Percentiles rank a stretch among this genome's conserved stretches.
Conservation (phyloP, 2,329 filamentous ascomycete genomes). For the Hypoxylon sp. region DNA sequence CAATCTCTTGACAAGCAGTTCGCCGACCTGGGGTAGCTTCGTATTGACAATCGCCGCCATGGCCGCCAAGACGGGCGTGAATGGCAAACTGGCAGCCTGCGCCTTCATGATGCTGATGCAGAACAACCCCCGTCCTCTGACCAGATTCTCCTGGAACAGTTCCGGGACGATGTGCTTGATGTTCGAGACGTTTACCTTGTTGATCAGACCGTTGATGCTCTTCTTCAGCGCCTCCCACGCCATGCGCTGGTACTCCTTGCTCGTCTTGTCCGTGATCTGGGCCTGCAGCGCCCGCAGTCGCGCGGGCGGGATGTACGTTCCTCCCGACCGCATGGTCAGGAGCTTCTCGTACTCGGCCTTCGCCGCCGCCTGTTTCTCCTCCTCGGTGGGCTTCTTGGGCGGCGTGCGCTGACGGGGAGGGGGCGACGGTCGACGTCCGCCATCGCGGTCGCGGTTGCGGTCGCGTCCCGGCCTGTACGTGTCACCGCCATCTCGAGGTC, state of each 20-base stretch:
- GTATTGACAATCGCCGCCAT: conserved; percentile 98
- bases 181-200: conserved; percentile 98
- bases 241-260: conserved; percentile 98
- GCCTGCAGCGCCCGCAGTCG: conserved; percentile 91
- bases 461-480: conserved; percentile 60
- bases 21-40: conserved; percentile 93
- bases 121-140: conserved; percentile 91
- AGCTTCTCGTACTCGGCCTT: conserved; percentile 96
- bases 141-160: conserved; percentile 92
- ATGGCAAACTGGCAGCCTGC: conserved; percentile 93
- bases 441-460: too few species aligned
- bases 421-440: conserved; percentile 36
- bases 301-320: conserved; percentile 95
- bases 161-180: conserved; percentile 98
- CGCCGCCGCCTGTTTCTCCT: conserved; percentile 86
- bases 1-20: conserved; percentile 85
- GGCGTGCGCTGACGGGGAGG: conserved; percentile 47
- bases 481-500: conserved; percentile 60
- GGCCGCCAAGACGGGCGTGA: conserved; percentile 94
- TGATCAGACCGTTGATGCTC: conserved; percentile 97
- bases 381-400: conserved; percentile 67
- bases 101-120: conserved; percentile 99
- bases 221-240: conserved; percentile 99
- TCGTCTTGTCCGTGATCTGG: conserved; percentile 95
- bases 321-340: conserved; percentile 90